These are phyloP conservation scores for Scutellospora calospora DNA, from an alignment of 371 early-diverging fungal genomes.

Conservation along the genomic window DNA sequence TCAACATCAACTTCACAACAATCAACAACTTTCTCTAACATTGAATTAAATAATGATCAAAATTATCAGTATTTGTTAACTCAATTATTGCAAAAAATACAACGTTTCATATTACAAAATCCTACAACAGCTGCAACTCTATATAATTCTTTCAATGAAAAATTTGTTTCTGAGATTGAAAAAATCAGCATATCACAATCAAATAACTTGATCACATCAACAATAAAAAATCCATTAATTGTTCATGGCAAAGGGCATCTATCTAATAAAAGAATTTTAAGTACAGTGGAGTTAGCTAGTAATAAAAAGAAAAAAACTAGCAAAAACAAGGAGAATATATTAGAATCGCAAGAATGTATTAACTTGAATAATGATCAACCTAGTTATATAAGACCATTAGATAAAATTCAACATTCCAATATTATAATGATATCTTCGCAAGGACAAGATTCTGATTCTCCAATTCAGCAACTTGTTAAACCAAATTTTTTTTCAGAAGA, in stretches of 20 bases:
- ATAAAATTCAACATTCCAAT: background rate
- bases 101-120: background rate
- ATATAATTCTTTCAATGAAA: background rate
- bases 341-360: background rate
- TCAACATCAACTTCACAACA: background rate
- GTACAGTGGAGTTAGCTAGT: background rate
- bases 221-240: slow-evolving; percentile 10
- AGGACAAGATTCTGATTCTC: background rate
- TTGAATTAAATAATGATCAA: background rate
- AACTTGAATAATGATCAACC: background rate
- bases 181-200: background rate
- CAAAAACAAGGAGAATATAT: background rate
- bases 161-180: background rate
- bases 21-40: background rate
- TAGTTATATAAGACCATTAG: background rate
- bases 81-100: background rate
- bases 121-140: background rate
- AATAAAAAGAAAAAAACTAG: background rate
- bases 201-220: background rate
- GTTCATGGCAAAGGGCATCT: background rate
- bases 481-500: background rate
- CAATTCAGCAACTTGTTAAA: background rate
- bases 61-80: slow-evolving; percentile 3
- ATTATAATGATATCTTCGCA: background rate
- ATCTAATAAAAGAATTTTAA: slow-evolving; percentile 4